Percentiles rank a stretch among this genome's conserved stretches.
phyloP scores from a whole-genome alignment of 2,329 filamentous ascomycete species.

The Fusarium haematococcum region DNA sequence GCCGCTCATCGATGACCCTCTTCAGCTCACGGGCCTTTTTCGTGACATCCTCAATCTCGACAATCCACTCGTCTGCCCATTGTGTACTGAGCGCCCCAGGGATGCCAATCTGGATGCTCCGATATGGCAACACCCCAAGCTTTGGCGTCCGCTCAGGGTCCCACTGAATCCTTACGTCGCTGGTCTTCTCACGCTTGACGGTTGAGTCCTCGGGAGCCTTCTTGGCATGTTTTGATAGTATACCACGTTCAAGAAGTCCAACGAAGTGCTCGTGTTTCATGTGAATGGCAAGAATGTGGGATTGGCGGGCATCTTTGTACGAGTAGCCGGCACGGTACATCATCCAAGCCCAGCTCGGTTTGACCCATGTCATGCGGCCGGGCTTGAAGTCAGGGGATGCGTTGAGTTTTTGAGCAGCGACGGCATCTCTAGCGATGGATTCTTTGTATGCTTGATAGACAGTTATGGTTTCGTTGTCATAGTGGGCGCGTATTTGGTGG shows the following conservation, averaged over 20 bases:
- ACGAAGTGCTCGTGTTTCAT: constrained; percentile 65
- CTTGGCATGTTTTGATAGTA: constrained; percentile 47
- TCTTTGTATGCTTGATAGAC: constrained; percentile 72
- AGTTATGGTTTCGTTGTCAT: constrained; percentile 64
- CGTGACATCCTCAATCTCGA: constrained; percentile 69
- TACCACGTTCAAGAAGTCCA: constrained; percentile 55
- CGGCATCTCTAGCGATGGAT: constrained; percentile 64
- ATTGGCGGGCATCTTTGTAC: constrained; percentile 66
- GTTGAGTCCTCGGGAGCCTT: neutral
- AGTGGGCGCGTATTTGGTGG: constrained; percentile 65
- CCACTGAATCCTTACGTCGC: constrained; percentile 70
- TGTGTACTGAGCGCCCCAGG: constrained; percentile 56
- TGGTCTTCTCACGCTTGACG: constrained; percentile 43
- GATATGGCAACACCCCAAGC: constrained; percentile 59
- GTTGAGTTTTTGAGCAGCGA: constrained; percentile 62
- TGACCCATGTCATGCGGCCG: constrained; percentile 74
- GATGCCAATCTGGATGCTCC: constrained; percentile 74
- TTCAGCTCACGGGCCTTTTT: constrained; percentile 62
- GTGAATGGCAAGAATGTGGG: constrained; percentile 67
- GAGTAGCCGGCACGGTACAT: constrained; percentile 72
- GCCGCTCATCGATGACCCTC: constrained; percentile 55
- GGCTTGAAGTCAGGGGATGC: constrained; percentile 64
- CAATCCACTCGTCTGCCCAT: constrained; percentile 65
- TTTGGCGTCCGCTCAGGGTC: constrained; percentile 67
- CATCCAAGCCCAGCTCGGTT: constrained; percentile 73